These are phyloP conservation scores for Rauvolfia tetraphylla DNA, from an alignment of 257 asterid genomes.

Conservation along the genomic window DNA sequence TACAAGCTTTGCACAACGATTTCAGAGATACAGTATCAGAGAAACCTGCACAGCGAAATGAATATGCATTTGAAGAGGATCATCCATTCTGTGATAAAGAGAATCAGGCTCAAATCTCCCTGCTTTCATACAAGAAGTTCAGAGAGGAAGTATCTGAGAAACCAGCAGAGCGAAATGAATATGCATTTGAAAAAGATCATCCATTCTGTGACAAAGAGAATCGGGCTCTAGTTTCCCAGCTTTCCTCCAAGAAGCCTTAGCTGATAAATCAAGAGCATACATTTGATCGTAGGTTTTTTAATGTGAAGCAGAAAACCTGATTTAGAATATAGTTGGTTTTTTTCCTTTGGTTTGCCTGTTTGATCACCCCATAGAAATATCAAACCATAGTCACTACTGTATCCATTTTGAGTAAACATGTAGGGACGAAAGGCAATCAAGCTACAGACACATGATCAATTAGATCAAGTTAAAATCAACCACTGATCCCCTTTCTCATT, in stretches of 20 bases:
- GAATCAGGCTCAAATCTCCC: constrained; percentile 37
- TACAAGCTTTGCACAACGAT: no score
- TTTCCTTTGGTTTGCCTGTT: neutral
- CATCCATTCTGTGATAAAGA: constrained; percentile 68
- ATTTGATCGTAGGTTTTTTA: neutral
- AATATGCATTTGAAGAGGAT: constrained; percentile 32
- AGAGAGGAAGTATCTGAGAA: neutral
- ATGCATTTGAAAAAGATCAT: constrained; percentile 44
- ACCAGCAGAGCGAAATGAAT: neutral
- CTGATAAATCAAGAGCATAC: neutral
- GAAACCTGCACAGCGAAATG: neutral
- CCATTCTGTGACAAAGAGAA: constrained; percentile 58
- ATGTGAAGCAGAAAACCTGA: neutral
- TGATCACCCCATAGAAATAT: neutral
- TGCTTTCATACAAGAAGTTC: constrained; percentile 35
- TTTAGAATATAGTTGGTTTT: neutral
- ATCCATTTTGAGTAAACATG: neutral
- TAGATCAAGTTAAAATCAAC: no score
- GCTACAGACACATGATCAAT: no score
- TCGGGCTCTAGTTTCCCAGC: constrained; percentile 40
- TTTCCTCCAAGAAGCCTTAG: constrained; percentile 28
- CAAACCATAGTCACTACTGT: no score
- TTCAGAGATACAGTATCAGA: neutral
- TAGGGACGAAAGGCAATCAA: no score
- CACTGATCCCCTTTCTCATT: no score